Base-by-base conservation (phyloP, 257 asterid species). In the Eucommia ulmoides region DNA sequence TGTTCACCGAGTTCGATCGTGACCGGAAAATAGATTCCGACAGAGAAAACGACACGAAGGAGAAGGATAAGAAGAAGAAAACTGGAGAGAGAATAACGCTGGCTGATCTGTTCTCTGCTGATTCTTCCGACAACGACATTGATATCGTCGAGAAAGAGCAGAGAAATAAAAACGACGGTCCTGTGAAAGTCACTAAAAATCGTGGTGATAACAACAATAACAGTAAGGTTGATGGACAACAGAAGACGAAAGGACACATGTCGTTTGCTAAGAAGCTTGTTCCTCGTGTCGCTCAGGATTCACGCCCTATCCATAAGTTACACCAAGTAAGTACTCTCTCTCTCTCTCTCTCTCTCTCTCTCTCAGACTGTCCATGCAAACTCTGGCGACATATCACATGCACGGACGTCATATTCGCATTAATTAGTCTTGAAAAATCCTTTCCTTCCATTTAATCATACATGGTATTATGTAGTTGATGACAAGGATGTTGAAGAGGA, bases 41-140 rank as follows among this genome's bases (percentile, higher is more conserved):
- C 11, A 42, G 19, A 2, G n/a, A 19, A 16, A 42, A 42, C 48
- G 12, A 20, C 21, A 44, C 12, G 17, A 20, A 16, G 38, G 22
- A 16, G 20, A 46, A 51, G 22, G 61, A 59, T 42, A 16, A 26
- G 17, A 23, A 20, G 59, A 49, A 53, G 41, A 41, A 17, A 49
- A 73, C 70, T 60, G 71, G 47, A 58, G 74, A 47, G 25, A 67
- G 93, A 57, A 80, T 61, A 47, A 83, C 94, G 7, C 80, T 83
- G 5, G 94, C 87, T 0, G 94, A 80, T 26, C 69, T 83, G 67
- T 80, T 83, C 67, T 54, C 54, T 5, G 83, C 82, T 1, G 80
- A 79, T 53, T 48, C 65, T 5, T n/a, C n/a, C n/a, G n/a, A n/a
- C n/a, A n/a, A n/a, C n/a, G 48, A 58, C 15, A 16, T 23, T 51